phyloP scores from a whole-genome alignment of 305 asterid genomes.

The Plantago coronopus region DNA sequence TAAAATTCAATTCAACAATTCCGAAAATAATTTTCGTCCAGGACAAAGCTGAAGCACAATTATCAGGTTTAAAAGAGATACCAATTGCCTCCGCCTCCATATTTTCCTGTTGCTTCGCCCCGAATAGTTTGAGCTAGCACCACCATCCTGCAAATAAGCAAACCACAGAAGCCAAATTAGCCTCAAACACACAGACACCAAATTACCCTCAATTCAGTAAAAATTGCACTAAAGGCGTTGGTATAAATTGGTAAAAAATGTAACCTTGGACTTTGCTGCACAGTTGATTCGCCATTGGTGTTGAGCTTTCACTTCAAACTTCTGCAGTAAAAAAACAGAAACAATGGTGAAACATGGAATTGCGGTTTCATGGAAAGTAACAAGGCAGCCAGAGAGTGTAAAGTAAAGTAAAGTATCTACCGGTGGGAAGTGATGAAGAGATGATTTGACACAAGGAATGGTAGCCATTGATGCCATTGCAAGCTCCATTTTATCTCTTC shows the following conservation, averaged over 20 bases:
- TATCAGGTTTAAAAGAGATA: slow-evolving; percentile 21
- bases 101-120: slow-evolving; percentile 52
- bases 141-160: slow-evolving; percentile 43
- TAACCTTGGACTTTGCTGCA: slow-evolving; percentile 49
- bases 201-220: neutral
- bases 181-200: neutral
- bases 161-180: neutral
- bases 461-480: slow-evolving; percentile 62
- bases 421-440: slow-evolving; percentile 25
- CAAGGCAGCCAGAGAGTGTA: neutral
- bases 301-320: slow-evolving; percentile 38
- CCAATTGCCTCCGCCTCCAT: slow-evolving; percentile 95
- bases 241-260: no score
- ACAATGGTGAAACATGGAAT: neutral
- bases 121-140: slow-evolving; percentile 39
- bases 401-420: no score
- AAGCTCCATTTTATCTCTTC: slow-evolving; percentile 6
- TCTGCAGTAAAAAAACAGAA: slow-evolving; percentile 40
- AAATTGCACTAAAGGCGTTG: neutral
- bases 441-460: slow-evolving; percentile 25
- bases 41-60: no score
- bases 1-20: no score
- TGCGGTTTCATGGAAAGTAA: neutral
- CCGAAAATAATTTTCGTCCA: no score
- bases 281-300: slow-evolving; percentile 32